These are phyloP conservation scores for Cicer arietinum DNA, from an alignment of 306 rosid genomes.

Conservation along the genomic window DNA sequence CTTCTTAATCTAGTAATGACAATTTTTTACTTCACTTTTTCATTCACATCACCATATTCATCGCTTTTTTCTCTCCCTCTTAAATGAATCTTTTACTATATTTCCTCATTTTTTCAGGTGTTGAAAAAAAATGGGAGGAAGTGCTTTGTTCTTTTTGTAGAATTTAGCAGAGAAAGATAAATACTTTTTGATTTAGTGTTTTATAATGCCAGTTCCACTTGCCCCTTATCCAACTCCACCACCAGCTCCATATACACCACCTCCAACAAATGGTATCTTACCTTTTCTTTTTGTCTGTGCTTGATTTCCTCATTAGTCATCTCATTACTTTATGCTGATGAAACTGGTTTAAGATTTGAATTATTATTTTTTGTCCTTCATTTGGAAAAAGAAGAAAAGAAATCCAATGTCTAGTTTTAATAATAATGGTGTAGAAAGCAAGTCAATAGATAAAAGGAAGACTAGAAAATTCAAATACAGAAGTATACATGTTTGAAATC, in stretches of 20 bases:
- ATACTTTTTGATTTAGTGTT: conserved; percentile 36
- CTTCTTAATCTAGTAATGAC: conserved; percentile 34
- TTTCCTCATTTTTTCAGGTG: conserved; percentile 54
- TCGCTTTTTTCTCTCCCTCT: neutral
- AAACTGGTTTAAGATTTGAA: conserved; percentile 35
- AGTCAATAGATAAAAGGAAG: conserved; percentile 8
- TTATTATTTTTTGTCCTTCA: conserved; percentile 11
- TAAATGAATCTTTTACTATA: conserved; percentile 38
- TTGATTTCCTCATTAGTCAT: conserved; percentile 39
- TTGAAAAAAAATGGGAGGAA: conserved; percentile 53
- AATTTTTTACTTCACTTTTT: conserved; percentile 17
- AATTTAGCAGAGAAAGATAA: conserved; percentile 53
- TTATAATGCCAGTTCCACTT: conserved; percentile 99
- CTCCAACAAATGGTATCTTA: conserved; percentile 80
- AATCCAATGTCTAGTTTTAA: conserved; percentile 11
- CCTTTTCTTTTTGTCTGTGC: conserved; percentile 17
- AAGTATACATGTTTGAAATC: neutral
- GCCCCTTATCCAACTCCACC: conserved; percentile 93
- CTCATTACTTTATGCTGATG: conserved; percentile 29
- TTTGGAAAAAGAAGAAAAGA: neutral
- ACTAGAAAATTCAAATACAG: too few relatives aligned
- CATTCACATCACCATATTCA: conserved; percentile 37
- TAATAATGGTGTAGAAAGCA: neutral
- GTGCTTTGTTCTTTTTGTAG: conserved; percentile 47
- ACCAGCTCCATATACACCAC: conserved; percentile 70